phyloP scores from a whole-genome alignment of 345 rosid genomes.

The Carallia pectinifolia region DNA sequence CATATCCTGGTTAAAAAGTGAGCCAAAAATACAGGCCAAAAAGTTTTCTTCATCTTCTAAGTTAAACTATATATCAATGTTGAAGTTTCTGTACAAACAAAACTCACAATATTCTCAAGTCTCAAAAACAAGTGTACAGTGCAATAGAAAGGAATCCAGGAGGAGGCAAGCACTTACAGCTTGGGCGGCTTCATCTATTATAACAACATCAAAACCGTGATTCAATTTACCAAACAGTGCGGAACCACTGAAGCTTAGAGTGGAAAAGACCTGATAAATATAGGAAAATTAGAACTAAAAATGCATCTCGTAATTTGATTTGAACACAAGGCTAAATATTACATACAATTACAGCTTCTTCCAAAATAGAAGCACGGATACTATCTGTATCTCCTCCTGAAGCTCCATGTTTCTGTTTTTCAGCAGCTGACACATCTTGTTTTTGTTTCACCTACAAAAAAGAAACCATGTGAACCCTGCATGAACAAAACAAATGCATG shows the following conservation, averaged over 20 bases:
- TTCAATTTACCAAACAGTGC: slow-evolving; percentile 59
- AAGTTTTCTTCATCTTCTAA: no score
- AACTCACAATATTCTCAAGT: background rate
- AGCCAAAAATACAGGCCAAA: no score
- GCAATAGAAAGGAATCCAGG: background rate
- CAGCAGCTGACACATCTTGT: slow-evolving; percentile 50
- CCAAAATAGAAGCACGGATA: slow-evolving; percentile 70
- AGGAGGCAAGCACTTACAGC: slow-evolving; percentile 56
- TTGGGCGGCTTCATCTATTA: slow-evolving; percentile 99
- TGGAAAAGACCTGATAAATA: slow-evolving; percentile 71
- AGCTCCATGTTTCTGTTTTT: slow-evolving; percentile 71
- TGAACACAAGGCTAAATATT: slow-evolving; percentile 18
- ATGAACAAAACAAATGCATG: background rate
- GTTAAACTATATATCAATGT: background rate
- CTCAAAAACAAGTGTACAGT: background rate
- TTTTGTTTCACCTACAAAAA: slow-evolving; percentile 70
- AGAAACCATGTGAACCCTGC: background rate
- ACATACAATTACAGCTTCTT: slow-evolving; percentile 85
- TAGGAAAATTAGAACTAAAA: slow-evolving; percentile 18
- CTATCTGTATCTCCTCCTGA: slow-evolving; percentile 66
- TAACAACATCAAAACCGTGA: slow-evolving; percentile 88
- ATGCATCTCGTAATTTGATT: slow-evolving; percentile 10
- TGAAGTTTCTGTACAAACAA: background rate
- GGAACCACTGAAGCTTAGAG: slow-evolving; percentile 96
- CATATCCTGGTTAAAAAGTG: no score